Base-by-base conservation (phyloP, 495 filamentous ascomycete genomes). In the Geoglossum glabrum region DNA sequence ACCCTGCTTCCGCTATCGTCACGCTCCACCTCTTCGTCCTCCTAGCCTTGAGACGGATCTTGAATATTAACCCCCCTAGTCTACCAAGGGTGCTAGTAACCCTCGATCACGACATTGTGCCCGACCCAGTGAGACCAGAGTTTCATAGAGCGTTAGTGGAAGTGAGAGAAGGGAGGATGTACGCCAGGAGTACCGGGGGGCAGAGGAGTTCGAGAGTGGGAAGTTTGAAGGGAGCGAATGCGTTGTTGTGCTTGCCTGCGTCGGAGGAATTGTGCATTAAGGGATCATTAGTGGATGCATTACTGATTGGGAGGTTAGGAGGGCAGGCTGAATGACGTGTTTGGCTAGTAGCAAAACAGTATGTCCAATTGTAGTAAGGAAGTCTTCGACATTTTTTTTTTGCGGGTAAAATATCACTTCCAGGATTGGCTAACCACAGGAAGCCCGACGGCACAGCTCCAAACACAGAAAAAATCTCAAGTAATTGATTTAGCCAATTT, bases 11-110 rank as follows among this genome's bases (percentile, higher is more conserved):
- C 6, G 93, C 92, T 0, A 74, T 97, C 8, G 92, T 97, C 26
- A 95, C 90, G 0, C 84, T 92, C 59, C 84, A 96, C 62, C 76
- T 99, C 15, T 97, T 99, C 68, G 90, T 96, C 11, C 74, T 99
- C 17, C 93, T 90, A 7, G 80, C 85, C 0, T 72, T 97, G 60
- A 87, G 92, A 61, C 80, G 85, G 61, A 70, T 82, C 56, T 74
- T 19, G 84, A 83, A 0, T 65, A 80, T 46, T 19, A 19, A 64
- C 62, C 76, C 85, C 0, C 71, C 74, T 11, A 87, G 85, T 1
- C 69, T 96, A 19, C 80, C 89, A 0, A 78, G 70, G 30, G 79
- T 92, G 0, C 75, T 78, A 17, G 90, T 92, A 8, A 72, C 73
- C 26, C 61, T 95, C 55, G 78, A 79, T 0, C 80, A 94, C 56